Evolutionary conservation across 768 basidiomycete species (phyloP), one percentile per base, ranked within the genome.

Genomic region (Tricholoma saponaceum): DNA sequence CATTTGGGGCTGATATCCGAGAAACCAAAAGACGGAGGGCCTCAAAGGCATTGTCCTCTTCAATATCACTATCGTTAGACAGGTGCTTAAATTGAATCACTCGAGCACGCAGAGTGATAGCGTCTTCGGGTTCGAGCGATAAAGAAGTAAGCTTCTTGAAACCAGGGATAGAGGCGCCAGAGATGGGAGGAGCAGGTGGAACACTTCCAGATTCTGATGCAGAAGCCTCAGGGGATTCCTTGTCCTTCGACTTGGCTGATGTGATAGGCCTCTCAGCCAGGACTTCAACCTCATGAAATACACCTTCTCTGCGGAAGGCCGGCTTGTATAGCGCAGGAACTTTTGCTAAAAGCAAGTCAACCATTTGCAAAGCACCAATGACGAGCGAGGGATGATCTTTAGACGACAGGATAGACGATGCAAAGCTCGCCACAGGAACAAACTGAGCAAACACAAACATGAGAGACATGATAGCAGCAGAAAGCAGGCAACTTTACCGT

Each of bases 381-480:
- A 97, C 89, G 44, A 96, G 81, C 0, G 86, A 82, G 1, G 90
- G 85, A 60, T 95, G 92, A 69, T 99, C 97, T 65, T 87, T 90
- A 0, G 92, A 92, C 0, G 96, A 97, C 33, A 98, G 72, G 54
- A 98, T 92, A 0, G 93, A 93, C 0, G 94, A 95, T 1, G 95
- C 86, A 70, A 98, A 98, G 69, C 92, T 92, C 1, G 97, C 93
- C 51, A 99, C 84, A 10, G 97, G 95, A 5, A 99, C 96, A 66
- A 83, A 86, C 95, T 98, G 64, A 22, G 33, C n/a, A 18, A 26
- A 60, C 58, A 28, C 8, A 28, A 32, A 32, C 16, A 54, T 63
- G 33, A 52, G 59, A 54, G 52, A 55, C 35, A 43, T 44, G 54
- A 18, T 54, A 55, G 49, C 60, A 53, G 41, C 18, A 54, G 5